A percentile compares a stretch with the other conserved stretches of the same genome.
Conservation (phyloP, 2,329 filamentous ascomycete species). For the Boeremia exigua region DNA sequence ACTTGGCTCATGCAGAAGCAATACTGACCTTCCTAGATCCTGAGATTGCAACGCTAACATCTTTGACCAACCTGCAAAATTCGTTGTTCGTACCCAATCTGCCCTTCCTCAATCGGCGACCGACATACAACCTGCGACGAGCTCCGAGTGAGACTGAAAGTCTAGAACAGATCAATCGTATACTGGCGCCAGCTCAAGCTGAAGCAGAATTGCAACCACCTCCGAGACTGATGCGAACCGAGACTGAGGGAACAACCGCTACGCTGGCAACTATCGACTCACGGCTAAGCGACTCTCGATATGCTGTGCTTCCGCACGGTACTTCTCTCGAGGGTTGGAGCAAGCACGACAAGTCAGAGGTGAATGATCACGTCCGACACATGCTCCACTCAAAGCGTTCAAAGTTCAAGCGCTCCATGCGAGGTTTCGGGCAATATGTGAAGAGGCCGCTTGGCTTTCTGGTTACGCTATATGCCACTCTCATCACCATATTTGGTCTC, state of each 20-base stretch:
- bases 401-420: slow-evolving; percentile 79
- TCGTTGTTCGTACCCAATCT: slow-evolving; percentile 85
- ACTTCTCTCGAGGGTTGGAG: slow-evolving; percentile 76
- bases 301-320: slow-evolving; percentile 80
- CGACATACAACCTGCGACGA: slow-evolving; percentile 75
- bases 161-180: slow-evolving; percentile 38
- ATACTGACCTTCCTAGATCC: slow-evolving; percentile 64
- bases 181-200: slow-evolving; percentile 30
- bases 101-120: slow-evolving; percentile 78
- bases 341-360: slow-evolving; percentile 72
- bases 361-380: slow-evolving; percentile 87
- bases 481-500: slow-evolving; percentile 84
- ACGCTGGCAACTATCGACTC: slow-evolving; percentile 68
- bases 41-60: slow-evolving; percentile 81
- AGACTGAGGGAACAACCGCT: slow-evolving; percentile 37
- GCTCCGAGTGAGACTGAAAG: slow-evolving; percentile 47
- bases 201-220: slow-evolving; percentile 21
- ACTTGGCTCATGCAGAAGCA: neutral
- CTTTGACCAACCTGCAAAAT: slow-evolving; percentile 88
- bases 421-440: slow-evolving; percentile 81
- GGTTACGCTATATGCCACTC: slow-evolving; percentile 80
- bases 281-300: slow-evolving; percentile 71
- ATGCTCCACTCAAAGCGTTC: slow-evolving; percentile 83
- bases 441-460: slow-evolving; percentile 78
- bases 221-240: slow-evolving; percentile 32